Conservation (phyloP, 441 rosid genomes). For the Pelargonium myrrhifolium region DNA sequence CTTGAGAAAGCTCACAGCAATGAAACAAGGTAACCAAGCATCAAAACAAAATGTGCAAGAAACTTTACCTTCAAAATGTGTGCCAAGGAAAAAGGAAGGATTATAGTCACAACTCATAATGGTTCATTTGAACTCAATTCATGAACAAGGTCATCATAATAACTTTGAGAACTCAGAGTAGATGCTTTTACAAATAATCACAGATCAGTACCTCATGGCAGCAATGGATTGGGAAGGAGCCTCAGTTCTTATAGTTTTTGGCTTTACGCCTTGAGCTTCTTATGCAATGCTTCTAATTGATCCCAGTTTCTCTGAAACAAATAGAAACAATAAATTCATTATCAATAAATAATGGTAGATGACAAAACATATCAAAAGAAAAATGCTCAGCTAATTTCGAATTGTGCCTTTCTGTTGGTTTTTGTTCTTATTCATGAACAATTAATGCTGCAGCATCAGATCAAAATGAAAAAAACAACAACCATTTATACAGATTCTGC, state of each 20-base stretch:
- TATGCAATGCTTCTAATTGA: conserved; percentile 81
- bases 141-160: neutral
- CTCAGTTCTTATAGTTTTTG: conserved; percentile 70
- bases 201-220: conserved; percentile 64
- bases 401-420: too few relatives aligned
- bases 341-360: conserved; percentile 10
- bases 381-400: too few relatives aligned
- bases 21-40: neutral
- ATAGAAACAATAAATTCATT: conserved; percentile 8
- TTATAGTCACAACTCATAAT: neutral
- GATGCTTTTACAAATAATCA: neutral
- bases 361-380: too few relatives aligned
- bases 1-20: conserved; percentile 8
- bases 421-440: too few relatives aligned
- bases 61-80: conserved; percentile 50
- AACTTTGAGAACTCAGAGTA: neutral
- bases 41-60: conserved; percentile 9
- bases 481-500: too few relatives aligned
- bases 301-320: conserved; percentile 73
- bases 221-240: conserved; percentile 90
- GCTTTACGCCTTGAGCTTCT: conserved; percentile 95
- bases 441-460: too few relatives aligned
- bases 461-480: too few relatives aligned
- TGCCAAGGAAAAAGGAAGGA: conserved; percentile 1
- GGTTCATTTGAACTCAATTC: neutral